A percentile compares a stretch with the other conserved stretches of the same genome.
phyloP scores from a whole-genome alignment of 306 rosid genomes.

The Carpinus viminea region DNA sequence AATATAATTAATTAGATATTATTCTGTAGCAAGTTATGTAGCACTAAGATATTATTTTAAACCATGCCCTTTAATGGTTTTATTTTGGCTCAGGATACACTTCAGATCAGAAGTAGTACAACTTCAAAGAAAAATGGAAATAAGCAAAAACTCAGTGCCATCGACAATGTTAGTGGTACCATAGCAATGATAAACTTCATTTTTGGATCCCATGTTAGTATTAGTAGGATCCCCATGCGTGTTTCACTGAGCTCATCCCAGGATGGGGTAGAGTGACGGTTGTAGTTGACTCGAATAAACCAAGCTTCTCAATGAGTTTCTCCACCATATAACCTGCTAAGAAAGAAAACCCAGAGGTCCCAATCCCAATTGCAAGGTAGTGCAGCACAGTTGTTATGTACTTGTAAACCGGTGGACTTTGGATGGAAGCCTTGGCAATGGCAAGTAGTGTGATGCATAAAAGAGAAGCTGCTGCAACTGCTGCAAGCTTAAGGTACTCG shows the following conservation, averaged over 20 bases:
- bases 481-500: slow-evolving; percentile 65
- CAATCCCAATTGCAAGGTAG: slow-evolving; percentile 45
- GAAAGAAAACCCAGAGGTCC: slow-evolving; percentile 61
- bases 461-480: slow-evolving; percentile 70
- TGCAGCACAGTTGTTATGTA: slow-evolving; percentile 49
- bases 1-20: no score
- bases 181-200: neutral
- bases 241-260: slow-evolving; percentile 21
- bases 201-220: neutral
- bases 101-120: no score
- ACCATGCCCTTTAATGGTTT: no score
- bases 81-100: no score
- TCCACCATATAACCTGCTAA: slow-evolving; percentile 52
- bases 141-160: neutral
- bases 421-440: slow-evolving; percentile 50
- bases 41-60: no score
- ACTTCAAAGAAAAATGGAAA: no score
- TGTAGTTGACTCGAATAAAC: slow-evolving; percentile 49
- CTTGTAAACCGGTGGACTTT: slow-evolving; percentile 34
- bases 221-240: slow-evolving; percentile 39
- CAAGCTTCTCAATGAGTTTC: slow-evolving; percentile 44
- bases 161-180: neutral
- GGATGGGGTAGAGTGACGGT: slow-evolving; percentile 26
- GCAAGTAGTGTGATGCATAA: slow-evolving; percentile 66
- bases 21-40: no score